These are phyloP conservation scores for Talaromyces piceae DNA, from an alignment of 2,329 filamentous ascomycete genomes.

Conservation along the genomic window DNA sequence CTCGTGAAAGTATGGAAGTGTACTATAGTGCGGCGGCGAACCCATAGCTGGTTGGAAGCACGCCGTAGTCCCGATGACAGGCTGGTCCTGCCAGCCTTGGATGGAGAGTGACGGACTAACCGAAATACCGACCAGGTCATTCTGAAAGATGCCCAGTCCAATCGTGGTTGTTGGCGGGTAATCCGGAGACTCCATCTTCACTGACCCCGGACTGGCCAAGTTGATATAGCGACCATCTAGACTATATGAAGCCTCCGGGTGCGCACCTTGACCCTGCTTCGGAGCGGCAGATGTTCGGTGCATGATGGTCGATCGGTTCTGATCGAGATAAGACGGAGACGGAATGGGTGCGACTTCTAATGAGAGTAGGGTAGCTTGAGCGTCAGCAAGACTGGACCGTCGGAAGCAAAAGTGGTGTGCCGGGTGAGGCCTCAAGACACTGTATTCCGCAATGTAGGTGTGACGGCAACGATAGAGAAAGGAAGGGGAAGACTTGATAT, in stretches of 20 bases:
- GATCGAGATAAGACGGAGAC: neutral
- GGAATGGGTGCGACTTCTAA: neutral
- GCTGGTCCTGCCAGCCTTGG: conserved; percentile 18
- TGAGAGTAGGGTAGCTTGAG: neutral
- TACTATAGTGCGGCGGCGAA: conserved; percentile 14
- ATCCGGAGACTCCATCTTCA: conserved; percentile 10
- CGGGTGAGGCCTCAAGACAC: neutral
- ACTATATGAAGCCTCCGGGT: conserved; percentile 7
- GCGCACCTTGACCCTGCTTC: conserved; percentile 12
- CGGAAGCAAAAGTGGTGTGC: neutral
- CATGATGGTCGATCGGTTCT: conserved; percentile 14
- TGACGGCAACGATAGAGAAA: conserved; percentile 13
- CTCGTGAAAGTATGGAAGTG: conserved; percentile 19
- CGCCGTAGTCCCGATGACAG: conserved; percentile 13
- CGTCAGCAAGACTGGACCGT: neutral
- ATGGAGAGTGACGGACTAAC: conserved; percentile 17
- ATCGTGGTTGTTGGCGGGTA: conserved; percentile 14
- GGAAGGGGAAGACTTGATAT: conserved; percentile 11
- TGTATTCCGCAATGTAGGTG: conserved; percentile 2
- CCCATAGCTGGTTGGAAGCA: conserved; percentile 19
- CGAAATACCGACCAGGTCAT: conserved; percentile 16
- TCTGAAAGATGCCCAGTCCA: conserved; percentile 27
- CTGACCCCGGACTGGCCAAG: conserved; percentile 10
- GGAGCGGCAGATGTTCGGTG: conserved; percentile 18
- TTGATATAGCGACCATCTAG: conserved; percentile 20